Evolutionary conservation across 2,329 filamentous ascomycete species (phyloP).

Genomic region (Decorospora gaudefroyi): DNA sequence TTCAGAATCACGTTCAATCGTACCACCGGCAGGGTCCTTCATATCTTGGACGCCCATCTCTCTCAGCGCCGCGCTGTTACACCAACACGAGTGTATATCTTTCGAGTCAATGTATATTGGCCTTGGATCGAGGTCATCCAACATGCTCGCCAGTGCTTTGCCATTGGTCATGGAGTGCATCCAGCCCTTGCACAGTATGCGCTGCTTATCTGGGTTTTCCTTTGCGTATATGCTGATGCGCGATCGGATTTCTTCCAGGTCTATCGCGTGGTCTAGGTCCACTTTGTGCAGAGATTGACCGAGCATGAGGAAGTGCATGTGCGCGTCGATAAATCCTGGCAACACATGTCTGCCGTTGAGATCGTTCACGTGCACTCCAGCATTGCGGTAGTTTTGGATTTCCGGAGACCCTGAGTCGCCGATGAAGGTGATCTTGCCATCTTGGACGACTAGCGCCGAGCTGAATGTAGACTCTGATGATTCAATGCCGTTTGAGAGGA

Average conservation of each 20-base stretch:
- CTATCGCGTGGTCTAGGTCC: slow-evolving; percentile 54
- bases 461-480: slow-evolving; percentile 15
- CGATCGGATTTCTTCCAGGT: slow-evolving; percentile 56
- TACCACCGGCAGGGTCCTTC: slow-evolving; percentile 58
- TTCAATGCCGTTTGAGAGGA: slow-evolving; percentile 27
- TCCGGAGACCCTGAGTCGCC: slow-evolving; percentile 35
- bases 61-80: slow-evolving; percentile 57
- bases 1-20: slow-evolving; percentile 55
- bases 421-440: slow-evolving; percentile 51
- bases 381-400: slow-evolving; percentile 33
- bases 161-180: slow-evolving; percentile 61
- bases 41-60: slow-evolving; percentile 57
- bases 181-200: slow-evolving; percentile 60
- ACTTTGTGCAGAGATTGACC: slow-evolving; percentile 60
- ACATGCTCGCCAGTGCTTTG: slow-evolving; percentile 55
- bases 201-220: slow-evolving; percentile 52
- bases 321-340: slow-evolving; percentile 62
- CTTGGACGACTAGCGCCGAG: slow-evolving; percentile 48
- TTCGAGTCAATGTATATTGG: slow-evolving; percentile 63
- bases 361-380: slow-evolving; percentile 37
- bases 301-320: slow-evolving; percentile 62
- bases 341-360: slow-evolving; percentile 51
- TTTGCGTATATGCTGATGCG: slow-evolving; percentile 54
- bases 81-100: slow-evolving; percentile 62
- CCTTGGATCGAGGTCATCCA: slow-evolving; percentile 58